Evolutionary conservation across 768 basidiomycete genomes (phyloP).

Genomic region (Paxillus involutus): DNA sequence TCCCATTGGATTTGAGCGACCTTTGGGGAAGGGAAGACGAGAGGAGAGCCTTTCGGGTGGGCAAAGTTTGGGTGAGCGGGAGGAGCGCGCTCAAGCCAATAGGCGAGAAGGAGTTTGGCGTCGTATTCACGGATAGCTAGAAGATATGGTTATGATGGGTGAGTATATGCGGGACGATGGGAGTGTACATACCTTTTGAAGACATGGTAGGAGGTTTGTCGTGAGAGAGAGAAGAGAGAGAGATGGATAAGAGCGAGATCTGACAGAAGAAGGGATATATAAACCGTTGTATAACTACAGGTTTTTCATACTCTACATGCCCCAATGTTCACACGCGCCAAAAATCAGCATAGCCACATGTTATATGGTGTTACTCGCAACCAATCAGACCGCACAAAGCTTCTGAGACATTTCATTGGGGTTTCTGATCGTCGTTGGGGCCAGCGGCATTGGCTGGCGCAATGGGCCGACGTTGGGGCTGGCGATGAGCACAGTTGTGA

Average conservation of each 20-base stretch:
- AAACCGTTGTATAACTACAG: conserved; percentile 15
- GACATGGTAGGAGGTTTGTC: conserved; percentile 21
- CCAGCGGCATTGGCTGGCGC: background rate
- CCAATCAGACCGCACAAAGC: conserved; percentile 3
- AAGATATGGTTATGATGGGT: background rate
- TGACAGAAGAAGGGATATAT: conserved; percentile 14
- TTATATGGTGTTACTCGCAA: background rate
- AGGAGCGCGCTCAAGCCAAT: conserved; percentile 94
- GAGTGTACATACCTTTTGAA: conserved; percentile 29
- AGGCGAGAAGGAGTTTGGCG: conserved; percentile 95
- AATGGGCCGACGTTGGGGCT: background rate
- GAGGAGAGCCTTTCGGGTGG: conserved; percentile 38
- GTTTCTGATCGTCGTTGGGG: background rate
- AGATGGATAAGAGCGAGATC: background rate
- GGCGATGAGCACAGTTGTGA: background rate
- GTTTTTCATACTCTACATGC: conserved; percentile 13
- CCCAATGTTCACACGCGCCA: conserved; percentile 31
- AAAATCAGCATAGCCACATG: conserved; percentile 30
- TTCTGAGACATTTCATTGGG: background rate
- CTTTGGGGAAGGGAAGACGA: conserved; percentile 63
- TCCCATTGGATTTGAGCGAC: conserved; percentile 93
- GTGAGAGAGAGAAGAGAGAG: conserved; percentile 8
- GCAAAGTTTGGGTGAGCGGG: conserved; percentile 64
- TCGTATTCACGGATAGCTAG: conserved; percentile 95
- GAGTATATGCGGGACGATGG: background rate